Evolutionary conservation across 208 protist species (phyloP), one percentile per base, ranked within the genome.

Genomic region (Leishmania arabica): DNA sequence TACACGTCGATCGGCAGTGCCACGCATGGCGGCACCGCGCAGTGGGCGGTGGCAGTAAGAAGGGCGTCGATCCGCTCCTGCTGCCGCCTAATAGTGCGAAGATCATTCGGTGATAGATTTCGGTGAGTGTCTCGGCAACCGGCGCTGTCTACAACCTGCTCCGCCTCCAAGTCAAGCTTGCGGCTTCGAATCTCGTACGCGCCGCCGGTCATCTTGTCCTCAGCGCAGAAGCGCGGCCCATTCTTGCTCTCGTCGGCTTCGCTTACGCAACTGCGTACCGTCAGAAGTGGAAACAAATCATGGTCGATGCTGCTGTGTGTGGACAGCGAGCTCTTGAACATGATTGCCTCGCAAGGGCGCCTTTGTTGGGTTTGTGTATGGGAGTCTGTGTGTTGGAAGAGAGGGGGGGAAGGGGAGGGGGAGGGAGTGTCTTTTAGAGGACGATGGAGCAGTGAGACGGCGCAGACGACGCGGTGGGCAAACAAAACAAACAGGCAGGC

Each of bases 211-310:
- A 91, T 79, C 66, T 89, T 87, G 70, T 97, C 93, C 79, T 97
- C 90, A 2, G 88, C 93, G 78, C 88, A 90, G 75, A 93, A 97
- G 40, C 93, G 91, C 5, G 93, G 89, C 0, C 93, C 93, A 79
- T 97, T 97, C 27, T 69, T 70, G 84, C 93, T 97, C 49, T 94
- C 91, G 53, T 86, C 81, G 0, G 89, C 90, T 80, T 97, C 91
- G 72, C 93, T 97, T 49, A 93, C 80, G 78, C 93, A 97, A 77
- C 78, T 90, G 17, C 88, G 90, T 3, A 97, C 77, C 27, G 75
- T 89, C 42, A 95, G 84, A 68, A 95, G 83, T 11, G 93, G 93
- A 73, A 97, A 97, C n/a, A 93, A 79, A 21, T 90, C 88, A 42
- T 82, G 60, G 34, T 92, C 89, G 37, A 90, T 80, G 24, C 79